Base-by-base conservation (phyloP, 352 stramenopile genomes). In the Globisporangium heterothallicum region DNA sequence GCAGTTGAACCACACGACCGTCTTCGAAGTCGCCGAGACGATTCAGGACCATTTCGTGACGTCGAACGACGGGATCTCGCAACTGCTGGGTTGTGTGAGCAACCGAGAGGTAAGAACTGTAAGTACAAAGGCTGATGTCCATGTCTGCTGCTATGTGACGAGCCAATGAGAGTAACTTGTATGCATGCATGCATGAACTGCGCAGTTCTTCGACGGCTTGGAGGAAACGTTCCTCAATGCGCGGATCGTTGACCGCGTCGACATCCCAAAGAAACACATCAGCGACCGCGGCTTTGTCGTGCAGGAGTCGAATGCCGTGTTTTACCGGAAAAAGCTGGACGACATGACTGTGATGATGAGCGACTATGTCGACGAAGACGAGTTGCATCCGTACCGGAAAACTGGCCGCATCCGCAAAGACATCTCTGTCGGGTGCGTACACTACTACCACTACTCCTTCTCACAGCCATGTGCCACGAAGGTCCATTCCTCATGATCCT, bases 301-400 rank as follows among this genome's bases (percentile, higher is more conserved):
- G 27, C 74, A 86, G 49, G 74, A 86, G 56, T 83, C 74, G 19
- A 86, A 86, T 49, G 66, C 63, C 7, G 74, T 81, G 13, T 81
- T 82, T 49, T 86, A 66, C 49, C 32, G 72, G 6, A 86, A 85
- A 56, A 54, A 49, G 4, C 63, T 80, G 27, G 59, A 49, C 22
- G 64, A 75, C 7, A 38, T 65, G 19, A 71, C 64, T 0, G 63
- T 86, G 19, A 66, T 86, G 47, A 65, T 64, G 56, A 72, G 64
- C 61, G 74, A 84, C 61, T 80, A 64, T 48, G 63, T 86, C 18
- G 74, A 86, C 51, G 66, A 82, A 25, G 74, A 86, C 46, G 70
- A 86, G 38, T 48, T 83, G 29, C 72, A 86, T 46, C 72, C 74
- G 21, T 86, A 86, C 49, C 67, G 66, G 25, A 36, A 30, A 4